Percentiles rank a stretch among this genome's conserved stretches.
Evolutionary conservation across 352 stramenopile species (phyloP).

Genomic region (Plasmopara viticola): DNA sequence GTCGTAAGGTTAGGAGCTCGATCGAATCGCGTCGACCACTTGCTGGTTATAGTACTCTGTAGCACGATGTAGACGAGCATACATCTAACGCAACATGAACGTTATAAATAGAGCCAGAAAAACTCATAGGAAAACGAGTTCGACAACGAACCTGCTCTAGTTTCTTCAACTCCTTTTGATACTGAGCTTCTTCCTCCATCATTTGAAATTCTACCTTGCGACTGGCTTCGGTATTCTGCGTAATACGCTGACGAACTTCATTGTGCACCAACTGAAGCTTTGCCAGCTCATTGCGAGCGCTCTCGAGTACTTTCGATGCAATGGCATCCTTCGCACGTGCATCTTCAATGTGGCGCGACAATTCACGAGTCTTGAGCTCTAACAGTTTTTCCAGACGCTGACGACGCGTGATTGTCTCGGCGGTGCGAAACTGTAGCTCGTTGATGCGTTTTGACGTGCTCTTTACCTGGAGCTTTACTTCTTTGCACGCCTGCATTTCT

Average conservation of each 20-base stretch:
- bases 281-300: slow-evolving; percentile 44
- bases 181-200: slow-evolving; percentile 56
- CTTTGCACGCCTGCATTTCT: slow-evolving; percentile 60
- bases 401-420: slow-evolving; percentile 54
- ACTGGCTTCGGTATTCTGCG: slow-evolving; percentile 36
- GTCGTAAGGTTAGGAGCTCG: slow-evolving; percentile 1
- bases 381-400: slow-evolving; percentile 67
- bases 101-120: neutral
- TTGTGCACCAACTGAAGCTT: slow-evolving; percentile 45
- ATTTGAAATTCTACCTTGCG: slow-evolving; percentile 63
- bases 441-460: slow-evolving; percentile 41
- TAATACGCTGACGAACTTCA: slow-evolving; percentile 49
- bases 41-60: slow-evolving; percentile 66
- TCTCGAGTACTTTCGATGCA: slow-evolving; percentile 45
- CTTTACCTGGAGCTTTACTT: slow-evolving; percentile 71
- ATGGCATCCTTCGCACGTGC: slow-evolving; percentile 54
- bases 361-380: slow-evolving; percentile 62
- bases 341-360: slow-evolving; percentile 64
- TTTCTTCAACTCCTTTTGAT: slow-evolving; percentile 57
- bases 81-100: slow-evolving; percentile 40
- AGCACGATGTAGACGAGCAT: slow-evolving; percentile 50
- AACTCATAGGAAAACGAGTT: neutral
- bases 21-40: slow-evolving; percentile 42
- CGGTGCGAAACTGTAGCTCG: slow-evolving; percentile 36
- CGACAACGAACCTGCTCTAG: slow-evolving; percentile 39